Base-by-base conservation (phyloP, 2,329 filamentous ascomycete species). In the Apiospora saccharicola region DNA sequence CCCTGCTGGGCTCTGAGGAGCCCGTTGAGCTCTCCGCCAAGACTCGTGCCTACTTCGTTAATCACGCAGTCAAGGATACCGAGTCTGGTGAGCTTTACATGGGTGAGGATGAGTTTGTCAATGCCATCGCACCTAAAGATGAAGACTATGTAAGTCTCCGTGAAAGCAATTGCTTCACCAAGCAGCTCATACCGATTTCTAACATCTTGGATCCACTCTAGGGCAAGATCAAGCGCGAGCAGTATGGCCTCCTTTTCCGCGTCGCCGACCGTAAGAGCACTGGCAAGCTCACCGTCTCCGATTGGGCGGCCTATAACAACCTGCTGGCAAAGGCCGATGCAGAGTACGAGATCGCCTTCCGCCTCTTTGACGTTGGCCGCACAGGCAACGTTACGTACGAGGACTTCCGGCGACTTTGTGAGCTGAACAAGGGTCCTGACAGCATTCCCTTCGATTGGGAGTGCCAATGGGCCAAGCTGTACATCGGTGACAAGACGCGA, bases 291-390 rank as follows among this genome's bases (percentile, higher is more conserved):
- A 93, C 86, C 77, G 85, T 98, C 71, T 87, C 91, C 73, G 96
- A 99, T 85, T 99, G 96, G 95, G 91, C 90, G 67, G 92, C 93
- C 75, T 99, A 98, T 83, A 94, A 98, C 85, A 97, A 97, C 86
- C 90, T 99, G 75, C 91, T 99, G 73, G 88, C 89, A 77, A 98
- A 98, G 85, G 93, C 96, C 74, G 96, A 98, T 80, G 96, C 96
- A 82, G 96, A 99, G 85, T 99, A 99, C 85, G 95, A 98, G 83
- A 98, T 99, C 78, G 96, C 96, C 22, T 99, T 98, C 86, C 94
- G 96, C 78, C 89, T 99, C 71, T 99, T 99, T 84, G 96, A 98
- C 80, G 89, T 94, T 78, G 91, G 96, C 70, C 90, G 93, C 74
- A 93, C 91, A 26, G 96, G 96, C 74, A 89, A 89, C 68, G 94